Evolutionary conservation across 2,329 filamentous ascomycete genomes (phyloP).

Genomic region (Aspergillus persii): DNA sequence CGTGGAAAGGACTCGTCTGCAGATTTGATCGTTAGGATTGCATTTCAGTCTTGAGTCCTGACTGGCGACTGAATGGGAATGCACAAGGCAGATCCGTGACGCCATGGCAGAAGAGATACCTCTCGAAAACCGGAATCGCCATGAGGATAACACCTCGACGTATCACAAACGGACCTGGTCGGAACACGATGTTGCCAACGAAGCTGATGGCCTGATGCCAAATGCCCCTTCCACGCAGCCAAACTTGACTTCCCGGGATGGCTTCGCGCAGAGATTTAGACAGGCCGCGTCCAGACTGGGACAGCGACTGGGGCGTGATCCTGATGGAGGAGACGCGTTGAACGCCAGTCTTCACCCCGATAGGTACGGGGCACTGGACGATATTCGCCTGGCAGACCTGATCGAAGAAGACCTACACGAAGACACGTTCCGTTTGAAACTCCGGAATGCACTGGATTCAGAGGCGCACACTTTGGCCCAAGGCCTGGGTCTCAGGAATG

Average conservation of each 20-base stretch:
- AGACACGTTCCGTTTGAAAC: not conserved
- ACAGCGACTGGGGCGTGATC: not conserved
- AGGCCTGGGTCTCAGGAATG: not conserved
- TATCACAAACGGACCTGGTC: not conserved
- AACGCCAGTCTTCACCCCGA: not conserved
- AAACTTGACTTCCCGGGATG: not conserved
- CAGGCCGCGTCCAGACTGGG: not conserved
- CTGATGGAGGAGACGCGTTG: not conserved
- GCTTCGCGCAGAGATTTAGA: not conserved
- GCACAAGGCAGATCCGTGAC: not conserved
- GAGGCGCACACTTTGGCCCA: not conserved
- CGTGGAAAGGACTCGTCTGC: not conserved
- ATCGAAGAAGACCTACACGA: not conserved
- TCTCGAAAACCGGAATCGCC: not conserved
- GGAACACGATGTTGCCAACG: not conserved
- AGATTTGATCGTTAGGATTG: not conserved
- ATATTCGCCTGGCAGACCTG: not conserved
- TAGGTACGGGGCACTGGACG: not conserved
- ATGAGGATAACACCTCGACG: not conserved
- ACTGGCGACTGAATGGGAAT: not conserved
- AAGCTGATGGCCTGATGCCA: not conserved
- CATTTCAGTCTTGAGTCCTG: not conserved
- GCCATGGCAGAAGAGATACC: not conserved
- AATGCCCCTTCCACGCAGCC: not conserved
- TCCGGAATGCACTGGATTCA: not conserved